A percentile compares a stretch with the other conserved stretches of the same genome.
Conservation (phyloP, 768 basidiomycete genomes). For the Russula abietina region DNA sequence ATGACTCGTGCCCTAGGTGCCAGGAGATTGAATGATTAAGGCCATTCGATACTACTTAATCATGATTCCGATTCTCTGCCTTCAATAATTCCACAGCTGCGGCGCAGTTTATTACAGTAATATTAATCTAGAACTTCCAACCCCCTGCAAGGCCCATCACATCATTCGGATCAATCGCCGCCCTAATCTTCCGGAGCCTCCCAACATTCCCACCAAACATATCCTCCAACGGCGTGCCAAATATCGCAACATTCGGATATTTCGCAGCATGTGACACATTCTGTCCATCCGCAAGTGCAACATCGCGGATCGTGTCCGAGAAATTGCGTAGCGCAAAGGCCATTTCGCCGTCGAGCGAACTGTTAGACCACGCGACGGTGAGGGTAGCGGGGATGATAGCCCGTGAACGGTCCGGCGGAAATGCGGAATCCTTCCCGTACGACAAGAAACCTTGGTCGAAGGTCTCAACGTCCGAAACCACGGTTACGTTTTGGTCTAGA, state of each 20-base stretch:
- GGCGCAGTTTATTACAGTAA: too few species aligned
- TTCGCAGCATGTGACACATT: constrained; percentile 2
- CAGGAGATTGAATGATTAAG: too few species aligned
- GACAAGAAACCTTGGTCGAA: background rate
- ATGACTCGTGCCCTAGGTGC: too few species aligned
- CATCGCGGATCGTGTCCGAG: background rate
- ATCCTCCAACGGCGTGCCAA: background rate
- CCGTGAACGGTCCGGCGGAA: constrained; percentile 12
- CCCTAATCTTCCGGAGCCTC: background rate
- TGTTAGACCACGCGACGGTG: background rate
- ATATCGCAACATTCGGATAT: background rate
- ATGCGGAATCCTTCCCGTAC: constrained; percentile 13
- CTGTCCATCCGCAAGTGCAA: constrained; percentile 23
- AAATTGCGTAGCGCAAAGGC: constrained; percentile 33
- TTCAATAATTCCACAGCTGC: too few species aligned
- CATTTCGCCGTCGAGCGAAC: constrained; percentile 38
- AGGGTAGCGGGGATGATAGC: constrained; percentile 5
- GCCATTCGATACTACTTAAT: too few species aligned
- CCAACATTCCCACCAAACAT: background rate
- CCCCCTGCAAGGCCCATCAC: constrained; percentile 28
- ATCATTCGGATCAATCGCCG: constrained; percentile 21
- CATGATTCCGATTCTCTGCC: too few species aligned
- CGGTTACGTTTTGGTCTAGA: background rate
- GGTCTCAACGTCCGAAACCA: background rate
- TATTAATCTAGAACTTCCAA: constrained; percentile 16